phyloP scores from a whole-genome alignment of 73 alveolate species.

The Uronychia setigera region DNA sequence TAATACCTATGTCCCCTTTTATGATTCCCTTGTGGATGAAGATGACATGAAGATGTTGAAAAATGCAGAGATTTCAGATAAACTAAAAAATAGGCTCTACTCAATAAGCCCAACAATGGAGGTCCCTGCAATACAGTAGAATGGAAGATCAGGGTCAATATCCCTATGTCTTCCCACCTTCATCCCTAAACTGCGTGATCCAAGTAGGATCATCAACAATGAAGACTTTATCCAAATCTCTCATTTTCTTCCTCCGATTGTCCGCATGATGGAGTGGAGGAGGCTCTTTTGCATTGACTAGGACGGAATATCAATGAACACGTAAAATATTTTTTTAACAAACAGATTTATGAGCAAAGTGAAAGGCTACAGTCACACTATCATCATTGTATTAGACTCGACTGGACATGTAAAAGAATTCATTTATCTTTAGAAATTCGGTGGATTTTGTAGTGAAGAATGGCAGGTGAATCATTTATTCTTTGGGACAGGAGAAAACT shows the following conservation, averaged over 20 bases:
- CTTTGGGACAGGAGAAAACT: no score
- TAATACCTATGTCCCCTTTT: background rate
- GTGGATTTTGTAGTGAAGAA: no score
- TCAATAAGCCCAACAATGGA: no score
- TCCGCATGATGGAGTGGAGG: background rate
- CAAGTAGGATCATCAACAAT: background rate
- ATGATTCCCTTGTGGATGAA: background rate
- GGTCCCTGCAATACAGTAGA: background rate
- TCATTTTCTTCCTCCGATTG: background rate
- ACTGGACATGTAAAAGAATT: no score
- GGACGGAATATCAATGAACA: background rate
- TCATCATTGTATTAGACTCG: no score
- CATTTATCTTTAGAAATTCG: no score
- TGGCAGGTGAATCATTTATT: no score
- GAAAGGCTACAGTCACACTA: no score
- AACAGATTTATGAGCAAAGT: no score
- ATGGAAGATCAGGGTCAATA: background rate
- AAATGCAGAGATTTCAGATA: background rate
- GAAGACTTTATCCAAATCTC: background rate
- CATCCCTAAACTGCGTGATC: background rate
- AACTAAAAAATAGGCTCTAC: background rate
- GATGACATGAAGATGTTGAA: background rate
- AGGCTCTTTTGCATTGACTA: background rate
- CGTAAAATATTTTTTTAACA: no score
- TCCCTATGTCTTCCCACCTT: background rate